Evolutionary conservation across 768 basidiomycete genomes (phyloP).

Genomic region (Lactarius deliciosus): DNA sequence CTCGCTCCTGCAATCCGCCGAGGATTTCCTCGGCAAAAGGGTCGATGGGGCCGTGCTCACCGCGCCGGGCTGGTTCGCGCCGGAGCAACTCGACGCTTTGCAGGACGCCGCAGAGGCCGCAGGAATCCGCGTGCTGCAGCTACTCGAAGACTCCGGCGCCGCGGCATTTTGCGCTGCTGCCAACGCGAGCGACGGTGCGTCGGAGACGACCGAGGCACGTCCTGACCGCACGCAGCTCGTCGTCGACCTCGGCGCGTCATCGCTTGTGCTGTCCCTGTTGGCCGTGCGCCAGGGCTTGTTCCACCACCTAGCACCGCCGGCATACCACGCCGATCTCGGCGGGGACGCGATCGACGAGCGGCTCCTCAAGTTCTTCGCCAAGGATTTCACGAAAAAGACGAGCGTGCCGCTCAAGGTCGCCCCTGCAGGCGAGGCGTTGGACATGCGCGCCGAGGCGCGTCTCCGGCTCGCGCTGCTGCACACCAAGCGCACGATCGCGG

Average conservation of each 20-base stretch:
- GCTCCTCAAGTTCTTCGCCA: conserved; percentile 87
- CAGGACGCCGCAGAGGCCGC: conserved; percentile 73
- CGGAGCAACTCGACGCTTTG: conserved; percentile 67
- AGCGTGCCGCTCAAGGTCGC: conserved; percentile 68
- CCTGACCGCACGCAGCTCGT: conserved; percentile 76
- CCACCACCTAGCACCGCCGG: conserved; percentile 53
- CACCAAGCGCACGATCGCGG: conserved; percentile 90
- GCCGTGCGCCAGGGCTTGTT: conserved; percentile 75
- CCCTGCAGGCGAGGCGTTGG: conserved; percentile 54
- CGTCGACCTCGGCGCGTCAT: conserved; percentile 79
- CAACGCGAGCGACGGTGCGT: conserved; percentile 35
- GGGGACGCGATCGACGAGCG: conserved; percentile 77
- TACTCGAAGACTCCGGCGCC: conserved; percentile 86
- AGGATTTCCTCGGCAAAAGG: conserved; percentile 84
- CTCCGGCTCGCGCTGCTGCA: conserved; percentile 90
- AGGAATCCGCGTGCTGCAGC: conserved; percentile 79
- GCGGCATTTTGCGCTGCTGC: conserved; percentile 52
- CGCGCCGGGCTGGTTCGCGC: conserved; percentile 73
- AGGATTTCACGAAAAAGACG: conserved; percentile 97
- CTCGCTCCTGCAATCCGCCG: conserved; percentile 81
- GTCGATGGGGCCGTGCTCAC: conserved; percentile 82
- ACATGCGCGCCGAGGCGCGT: conserved; percentile 90
- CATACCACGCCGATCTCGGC: conserved; percentile 48
- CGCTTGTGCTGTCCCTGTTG: conserved; percentile 65
- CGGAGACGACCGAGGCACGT: conserved; percentile 43